phyloP scores from a whole-genome alignment of 768 basidiomycete species.

The Auriculariales sp. region DNA sequence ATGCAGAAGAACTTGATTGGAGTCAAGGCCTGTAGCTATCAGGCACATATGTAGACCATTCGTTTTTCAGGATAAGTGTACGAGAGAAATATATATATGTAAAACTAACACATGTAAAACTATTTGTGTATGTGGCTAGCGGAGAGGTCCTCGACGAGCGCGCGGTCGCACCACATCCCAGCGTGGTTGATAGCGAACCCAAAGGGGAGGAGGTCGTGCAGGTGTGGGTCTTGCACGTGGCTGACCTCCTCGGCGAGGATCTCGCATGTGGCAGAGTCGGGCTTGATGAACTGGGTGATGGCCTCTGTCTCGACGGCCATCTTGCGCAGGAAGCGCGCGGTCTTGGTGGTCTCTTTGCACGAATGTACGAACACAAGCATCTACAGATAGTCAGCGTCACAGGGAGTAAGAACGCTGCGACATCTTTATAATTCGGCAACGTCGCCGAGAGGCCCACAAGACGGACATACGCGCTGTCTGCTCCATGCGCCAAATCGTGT shows the following conservation, averaged over 20 bases:
- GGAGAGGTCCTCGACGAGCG: constrained; percentile 83
- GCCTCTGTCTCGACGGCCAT: constrained; percentile 94
- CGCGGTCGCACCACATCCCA: constrained; percentile 90
- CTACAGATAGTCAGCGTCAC: too few relatives aligned
- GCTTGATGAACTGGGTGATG: constrained; percentile 88
- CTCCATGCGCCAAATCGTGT: constrained; percentile 88
- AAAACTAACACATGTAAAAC: constrained; percentile 89
- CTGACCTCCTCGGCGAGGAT: constrained; percentile 75
- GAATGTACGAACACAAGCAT: constrained; percentile 96
- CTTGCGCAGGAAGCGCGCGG: constrained; percentile 85
- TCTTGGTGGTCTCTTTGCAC: constrained; percentile 96
- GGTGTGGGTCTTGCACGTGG: constrained; percentile 66
- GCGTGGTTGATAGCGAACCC: constrained; percentile 98
- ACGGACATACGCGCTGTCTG: constrained; percentile 89
- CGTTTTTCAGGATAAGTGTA: too few relatives aligned
- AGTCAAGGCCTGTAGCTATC: too few relatives aligned
- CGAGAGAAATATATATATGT: too few relatives aligned
- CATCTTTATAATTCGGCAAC: constrained; percentile 95
- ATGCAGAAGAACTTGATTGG: too few relatives aligned
- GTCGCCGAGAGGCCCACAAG: constrained; percentile 94
- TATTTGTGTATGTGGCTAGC: constrained; percentile 87
- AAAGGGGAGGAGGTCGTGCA: constrained; percentile 85
- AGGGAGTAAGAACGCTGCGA: constrained; percentile 93
- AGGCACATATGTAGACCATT: too few relatives aligned
- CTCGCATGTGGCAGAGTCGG: constrained; percentile 82